Evolutionary conservation across 129 eudicot genomes (phyloP), one percentile per base, ranked within the genome.

Genomic region (Flaveria linearis): DNA sequence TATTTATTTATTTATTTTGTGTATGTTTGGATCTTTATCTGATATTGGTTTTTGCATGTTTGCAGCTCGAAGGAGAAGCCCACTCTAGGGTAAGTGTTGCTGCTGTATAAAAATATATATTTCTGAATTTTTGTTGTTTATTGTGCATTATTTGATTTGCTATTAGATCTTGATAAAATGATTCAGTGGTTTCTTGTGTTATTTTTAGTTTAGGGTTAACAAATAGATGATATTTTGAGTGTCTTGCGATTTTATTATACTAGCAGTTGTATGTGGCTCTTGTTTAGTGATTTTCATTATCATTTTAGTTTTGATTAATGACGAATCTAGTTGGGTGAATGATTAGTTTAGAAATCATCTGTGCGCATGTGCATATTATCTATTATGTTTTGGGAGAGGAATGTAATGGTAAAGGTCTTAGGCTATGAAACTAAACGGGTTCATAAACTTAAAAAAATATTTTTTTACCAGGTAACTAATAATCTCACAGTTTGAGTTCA

Each of bases 11-110:
- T 72, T 9, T 13, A 2, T 56, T 18, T 57, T 73, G 46, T 20
- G 17, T 75, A 25, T 68, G 13, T 47, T 64, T 81, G 45, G 79
- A 28, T 75, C 51, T 70, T 46, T 36, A 42, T 71, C 68, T 57
- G 20, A 33, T 17, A 14, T 6, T 80, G 12, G 18, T 28, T 74
- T 33, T 68, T 18, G 45, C 26, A 11, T 52, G 42, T 77, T 3
- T 84, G 90, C 93, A 94, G 99, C 99, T 94, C 99, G 90, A 94
- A 94, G 97, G 99, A 94, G 99, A 94, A 85, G 77, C 99, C 99
- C 96, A 94, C 99, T 91, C 97, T 94, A 64, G 99, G 99, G 98
- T 93, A 80, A 82, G 97, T 78, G 61, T 74, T 33, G 15, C 22
- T 12, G 46, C 30, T 79, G 12, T 18, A 5, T 71, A 9, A 41